Conservation (phyloP, 257 asterid genomes). For the Rehmannia glutinosa region DNA sequence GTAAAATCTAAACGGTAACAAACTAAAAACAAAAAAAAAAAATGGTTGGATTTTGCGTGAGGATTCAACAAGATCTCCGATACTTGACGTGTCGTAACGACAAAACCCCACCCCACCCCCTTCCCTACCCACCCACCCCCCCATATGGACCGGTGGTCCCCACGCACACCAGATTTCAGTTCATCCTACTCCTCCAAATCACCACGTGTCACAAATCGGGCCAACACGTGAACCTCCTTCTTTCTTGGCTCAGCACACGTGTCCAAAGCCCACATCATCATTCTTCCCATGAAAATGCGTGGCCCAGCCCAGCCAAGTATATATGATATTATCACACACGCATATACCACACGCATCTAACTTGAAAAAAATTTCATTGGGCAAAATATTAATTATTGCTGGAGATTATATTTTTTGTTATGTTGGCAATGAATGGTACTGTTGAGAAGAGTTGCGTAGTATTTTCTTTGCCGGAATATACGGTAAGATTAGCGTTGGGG, state of each 20-base stretch:
- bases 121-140: constrained; percentile 18
- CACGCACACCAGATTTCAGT: background rate
- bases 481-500: constrained; percentile 1
- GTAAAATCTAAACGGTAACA: too few relatives aligned
- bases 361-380: too few relatives aligned
- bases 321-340: background rate
- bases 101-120: constrained; percentile 16
- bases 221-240: background rate
- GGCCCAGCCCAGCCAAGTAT: constrained; percentile 1
- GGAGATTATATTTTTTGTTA: too few relatives aligned
- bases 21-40: background rate
- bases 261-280: constrained; percentile 3
- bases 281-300: background rate
- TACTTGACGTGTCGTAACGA: constrained; percentile 26
- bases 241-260: constrained; percentile 17
- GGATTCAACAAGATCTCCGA: constrained; percentile 3
- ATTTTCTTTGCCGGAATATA: constrained; percentile 7
- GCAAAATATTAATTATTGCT: too few relatives aligned
- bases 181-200: background rate
- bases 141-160: constrained; percentile 6
- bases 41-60: constrained; percentile 1
- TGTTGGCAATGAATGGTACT: background rate
- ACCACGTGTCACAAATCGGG: constrained; percentile 15
- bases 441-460: too few relatives aligned
- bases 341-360: background rate